Base-by-base conservation (phyloP, 805 yeast species). In the Ogataea pini region DNA sequence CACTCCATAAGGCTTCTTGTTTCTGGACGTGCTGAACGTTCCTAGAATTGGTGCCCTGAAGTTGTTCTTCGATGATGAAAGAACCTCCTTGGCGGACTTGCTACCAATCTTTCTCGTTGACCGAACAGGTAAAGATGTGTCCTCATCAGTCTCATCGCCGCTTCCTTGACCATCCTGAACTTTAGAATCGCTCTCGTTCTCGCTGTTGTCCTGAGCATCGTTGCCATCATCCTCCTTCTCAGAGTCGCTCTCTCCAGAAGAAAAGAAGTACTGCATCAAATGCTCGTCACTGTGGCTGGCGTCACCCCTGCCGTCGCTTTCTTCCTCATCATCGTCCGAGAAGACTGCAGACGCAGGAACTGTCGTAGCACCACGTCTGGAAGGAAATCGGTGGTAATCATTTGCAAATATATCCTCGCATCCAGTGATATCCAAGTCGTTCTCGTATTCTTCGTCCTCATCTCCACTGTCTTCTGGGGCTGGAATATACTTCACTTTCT, bases 121-220 rank as follows among this genome's bases (percentile, higher is more conserved):
- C 5, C 85, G 81, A 3, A 82, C 82, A 4, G 97, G 97, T 37
- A 92, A 68, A 14, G 84, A 76, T n/a, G 80, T 77, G 62, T 92
- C 98, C 53, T 89, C 97, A 65, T 92, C 99, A 0, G 99, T 94
- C 13, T 96, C 88, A 58, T 91, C 97, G 36, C 94, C 96, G 56
- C 86, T 85, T 7, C 22, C 40, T n/a, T n/a, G 40, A 47, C 78
- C 58, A 36, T 48, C 55, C 18, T 8, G 38, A 5, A 38, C 46
- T 19, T 47, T 50, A 14, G 38, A 19, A 13, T 39, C 51, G 25
- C 42, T 39, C 20, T 46, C 51, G n/a, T 47, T 47, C 10, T 50
- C 51, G 31, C 54, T 59, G 9, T 53, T 47, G 4, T 36, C 39
- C 4, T 43, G 47, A 17, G 14, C 28, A 6, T 47, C 54, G 27